Base-by-base conservation (phyloP, 192 early-diverging fungal species). In the Powellomyces hirtus region DNA sequence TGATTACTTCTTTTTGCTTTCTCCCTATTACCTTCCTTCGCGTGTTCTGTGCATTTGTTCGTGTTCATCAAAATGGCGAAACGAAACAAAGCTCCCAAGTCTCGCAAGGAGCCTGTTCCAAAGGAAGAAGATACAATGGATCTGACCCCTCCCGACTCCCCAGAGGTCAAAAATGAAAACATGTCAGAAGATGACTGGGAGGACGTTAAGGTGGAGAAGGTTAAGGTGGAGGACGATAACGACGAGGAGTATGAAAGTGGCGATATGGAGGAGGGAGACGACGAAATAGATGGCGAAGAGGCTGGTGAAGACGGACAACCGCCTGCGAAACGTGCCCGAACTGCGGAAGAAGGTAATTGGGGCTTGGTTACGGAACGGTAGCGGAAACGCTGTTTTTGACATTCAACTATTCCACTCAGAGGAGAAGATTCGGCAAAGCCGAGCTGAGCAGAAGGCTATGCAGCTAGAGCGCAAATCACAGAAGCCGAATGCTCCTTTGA, bases 401-500 rank as follows among this genome's bases (percentile, higher is more conserved):
- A n/a, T n/a, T n/a, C n/a, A n/a, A n/a, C n/a, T n/a, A 4, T 42
- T 11, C 14, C 34, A 16, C 22, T 34, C 42, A 62, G 64, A 62
- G 63, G 74, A 75, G 36, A 69, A 72, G 62, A 37, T 59, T n/a
- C 55, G 69, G 14, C 57, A 68, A 30, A 58, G 38, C 29, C 75
- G 79, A 8, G 59, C 53, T 5, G 81, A 80, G 61, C 82, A 84
- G 50, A 77, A 79, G 63, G 31, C 40, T 1, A 51, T 72, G 18
- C 62, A 68, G 5, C 11, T 37, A n/a, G 89, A 91, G 70, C 84
- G 92, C 27, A 85, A 88, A 70, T 66, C 75, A 6, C 75, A 84
- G 38, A 82, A 89, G 63, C 88, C 90, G 5, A 80, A 84, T 33
- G 85, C 83, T n/a, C 84, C 86, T 62, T 75, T 95, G 38, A 90